Percentiles rank a stretch among this genome's conserved stretches.
phyloP scores from a whole-genome alignment of 1,284 basidiomycete species.

The Melampsora americana region DNA sequence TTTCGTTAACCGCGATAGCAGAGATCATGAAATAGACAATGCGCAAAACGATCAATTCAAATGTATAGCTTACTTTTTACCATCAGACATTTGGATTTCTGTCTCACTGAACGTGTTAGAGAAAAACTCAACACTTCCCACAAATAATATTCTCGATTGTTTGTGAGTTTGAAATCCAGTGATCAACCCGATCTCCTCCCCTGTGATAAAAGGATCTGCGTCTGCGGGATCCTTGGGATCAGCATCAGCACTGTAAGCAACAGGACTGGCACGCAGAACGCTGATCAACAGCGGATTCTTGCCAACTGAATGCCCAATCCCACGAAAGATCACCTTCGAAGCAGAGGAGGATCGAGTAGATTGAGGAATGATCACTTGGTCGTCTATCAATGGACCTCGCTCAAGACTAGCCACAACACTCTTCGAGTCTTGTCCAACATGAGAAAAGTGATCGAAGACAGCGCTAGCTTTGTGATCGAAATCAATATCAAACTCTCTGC shows the following conservation, averaged over 20 bases:
- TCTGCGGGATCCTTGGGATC: constrained; percentile 10
- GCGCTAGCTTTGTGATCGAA: constrained; percentile 56
- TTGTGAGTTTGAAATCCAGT: constrained; percentile 81
- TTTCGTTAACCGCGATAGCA: background rate
- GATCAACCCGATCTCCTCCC: constrained; percentile 70
- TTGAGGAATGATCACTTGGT: constrained; percentile 62
- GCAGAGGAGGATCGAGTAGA: constrained; percentile 57
- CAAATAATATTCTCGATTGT: constrained; percentile 74
- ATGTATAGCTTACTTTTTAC: constrained; percentile 35
- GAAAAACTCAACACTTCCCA: constrained; percentile 76
- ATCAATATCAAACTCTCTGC: constrained; percentile 61
- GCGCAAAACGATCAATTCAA: background rate
- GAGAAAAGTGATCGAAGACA: constrained; percentile 58
- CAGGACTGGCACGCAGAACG: constrained; percentile 69
- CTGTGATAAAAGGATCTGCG: constrained; percentile 69
- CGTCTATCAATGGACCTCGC: constrained; percentile 23
- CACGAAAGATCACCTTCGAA: constrained; percentile 67
- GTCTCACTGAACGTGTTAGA: constrained; percentile 55
- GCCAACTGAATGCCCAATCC: constrained; percentile 69
- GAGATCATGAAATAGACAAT: background rate
- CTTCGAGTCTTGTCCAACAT: constrained; percentile 57
- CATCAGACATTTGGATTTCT: constrained; percentile 19
- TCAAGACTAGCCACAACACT: constrained; percentile 51
- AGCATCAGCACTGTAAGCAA: constrained; percentile 59
- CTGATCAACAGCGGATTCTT: constrained; percentile 78